A percentile compares a stretch with the other conserved stretches of the same genome.
phyloP scores from a whole-genome alignment of 2,329 filamentous ascomycete genomes.

The Arthrobotrys pseudoclavata region DNA sequence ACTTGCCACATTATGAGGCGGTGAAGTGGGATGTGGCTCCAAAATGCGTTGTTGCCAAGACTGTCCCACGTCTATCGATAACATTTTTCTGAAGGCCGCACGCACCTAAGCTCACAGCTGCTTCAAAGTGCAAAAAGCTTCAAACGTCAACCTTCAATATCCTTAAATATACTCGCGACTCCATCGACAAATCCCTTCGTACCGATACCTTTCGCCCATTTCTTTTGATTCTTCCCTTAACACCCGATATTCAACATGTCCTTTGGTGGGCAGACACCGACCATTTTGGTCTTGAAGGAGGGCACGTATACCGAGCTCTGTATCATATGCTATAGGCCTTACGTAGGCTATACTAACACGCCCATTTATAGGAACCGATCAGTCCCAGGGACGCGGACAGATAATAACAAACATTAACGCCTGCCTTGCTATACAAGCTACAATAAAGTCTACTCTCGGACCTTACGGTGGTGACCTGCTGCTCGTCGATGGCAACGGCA shows the following conservation, averaged over 20 bases:
- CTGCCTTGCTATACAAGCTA: conserved; percentile 93
- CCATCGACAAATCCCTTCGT: not conserved
- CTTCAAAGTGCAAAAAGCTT: conserved; percentile 58
- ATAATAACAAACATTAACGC: conserved; percentile 99
- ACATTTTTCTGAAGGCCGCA: conserved; percentile 57
- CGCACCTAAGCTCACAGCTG: conserved; percentile 33
- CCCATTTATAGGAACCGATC: conserved; percentile 81
- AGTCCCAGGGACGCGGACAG: conserved; percentile 96
- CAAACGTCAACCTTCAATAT: conserved; percentile 23
- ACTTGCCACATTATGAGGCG: conserved; percentile 28
- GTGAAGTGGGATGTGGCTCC: conserved; percentile 51
- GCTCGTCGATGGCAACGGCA: conserved; percentile 94
- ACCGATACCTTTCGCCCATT: conserved; percentile 6
- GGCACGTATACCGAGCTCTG: conserved; percentile 72
- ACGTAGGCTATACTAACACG: conserved; percentile 21
- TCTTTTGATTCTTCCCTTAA: not conserved
- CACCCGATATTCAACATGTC: conserved; percentile 75
- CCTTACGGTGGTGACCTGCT: conserved; percentile 97
- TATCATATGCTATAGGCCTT: not conserved
- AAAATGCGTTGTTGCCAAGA: conserved; percentile 55
- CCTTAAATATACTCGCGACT: not conserved
- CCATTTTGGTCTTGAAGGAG: conserved; percentile 97
- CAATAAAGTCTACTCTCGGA: conserved; percentile 94
- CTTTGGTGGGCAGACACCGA: conserved; percentile 96
- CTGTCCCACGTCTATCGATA: conserved; percentile 55